Evolutionary conservation across 2,329 filamentous ascomycete species (phyloP), one percentile per base, ranked within the genome.

Genomic region (Eutypella sp.): DNA sequence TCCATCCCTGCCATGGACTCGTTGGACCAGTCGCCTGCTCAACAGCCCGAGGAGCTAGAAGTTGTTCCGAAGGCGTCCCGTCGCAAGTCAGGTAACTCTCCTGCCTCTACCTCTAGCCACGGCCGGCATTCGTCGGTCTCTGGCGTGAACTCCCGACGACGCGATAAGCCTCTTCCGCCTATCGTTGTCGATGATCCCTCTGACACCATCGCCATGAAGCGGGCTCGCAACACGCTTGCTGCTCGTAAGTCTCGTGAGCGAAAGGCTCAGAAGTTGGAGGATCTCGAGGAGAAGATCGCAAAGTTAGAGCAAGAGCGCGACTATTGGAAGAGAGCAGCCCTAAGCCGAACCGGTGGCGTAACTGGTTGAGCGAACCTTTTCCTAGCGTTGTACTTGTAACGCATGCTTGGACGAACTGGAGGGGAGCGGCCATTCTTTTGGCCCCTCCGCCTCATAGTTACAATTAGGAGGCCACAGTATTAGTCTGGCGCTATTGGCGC

Each of bases 231-330:
- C 67, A 95, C 90, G 8, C 79, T 95, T 65, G 92, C 92, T 16
- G 92, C 92, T 58, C 89, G 92, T 55, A 96, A 96, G 72, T 96
- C 90, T 48, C 85, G 92, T 43, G 85, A 89, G 61, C 85, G 89
- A 55, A 96, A 96, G 73, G 82, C 88, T 47, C 77, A 85, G 63
- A 80, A 84, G 56, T 75, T 92, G 50, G 83, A 87, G 46, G 80
- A 83, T 47, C 75, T 96, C 39, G 87, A 95, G 71, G 77, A 78
- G 33, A 75, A 80, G 59, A 90, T 95, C 59, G 75, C 73, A 16
- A 82, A 86, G 62, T 71, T 92, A 23, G 76, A 84, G 65, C 74
- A 76, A 34, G 81, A 84, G 62, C 75, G 79, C 57, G 81, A 82
- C 65, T 76, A 83, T 60, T 85, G 81, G 81, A 84, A 82, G 73